phyloP scores from a whole-genome alignment of 352 stramenopile genomes.

The Phytopythium kandeliae region DNA sequence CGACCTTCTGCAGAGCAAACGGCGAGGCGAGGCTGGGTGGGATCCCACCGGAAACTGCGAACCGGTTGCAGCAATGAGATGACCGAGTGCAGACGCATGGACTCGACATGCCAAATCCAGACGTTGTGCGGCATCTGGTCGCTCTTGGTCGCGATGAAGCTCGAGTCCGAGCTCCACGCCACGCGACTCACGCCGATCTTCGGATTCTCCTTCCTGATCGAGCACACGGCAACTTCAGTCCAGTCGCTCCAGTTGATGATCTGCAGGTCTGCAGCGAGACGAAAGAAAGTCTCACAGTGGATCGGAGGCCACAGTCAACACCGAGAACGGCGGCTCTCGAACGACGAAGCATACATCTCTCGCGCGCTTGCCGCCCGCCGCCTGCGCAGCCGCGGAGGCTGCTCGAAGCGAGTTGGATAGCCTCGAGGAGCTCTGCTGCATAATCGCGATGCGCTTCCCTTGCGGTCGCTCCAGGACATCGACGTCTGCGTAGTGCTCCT shows the following conservation, averaged over 20 bases:
- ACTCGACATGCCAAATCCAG: slow-evolving; percentile 80
- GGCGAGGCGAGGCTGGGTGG: slow-evolving; percentile 34
- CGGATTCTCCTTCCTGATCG: slow-evolving; percentile 54
- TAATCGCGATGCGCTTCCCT: slow-evolving; percentile 48
- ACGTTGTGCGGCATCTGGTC: slow-evolving; percentile 83
- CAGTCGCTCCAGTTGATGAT: background rate
- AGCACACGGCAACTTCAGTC: background rate
- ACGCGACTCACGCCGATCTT: slow-evolving; percentile 66
- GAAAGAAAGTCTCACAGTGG: slow-evolving; percentile 39
- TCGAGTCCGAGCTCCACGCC: slow-evolving; percentile 61
- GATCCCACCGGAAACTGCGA: slow-evolving; percentile 62
- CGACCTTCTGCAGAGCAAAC: slow-evolving; percentile 56
- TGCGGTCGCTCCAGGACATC: slow-evolving; percentile 48
- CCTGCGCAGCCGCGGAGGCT: slow-evolving; percentile 48
- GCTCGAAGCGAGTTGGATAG: slow-evolving; percentile 57
- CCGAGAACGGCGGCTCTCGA: slow-evolving; percentile 63
- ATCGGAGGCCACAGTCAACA: slow-evolving; percentile 54
- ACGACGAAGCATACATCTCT: slow-evolving; percentile 68
- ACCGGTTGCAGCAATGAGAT: slow-evolving; percentile 62
- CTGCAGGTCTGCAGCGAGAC: too few species aligned
- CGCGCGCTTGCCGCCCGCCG: slow-evolving; percentile 37
- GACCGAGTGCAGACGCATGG: slow-evolving; percentile 56
- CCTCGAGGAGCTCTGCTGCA: slow-evolving; percentile 23
- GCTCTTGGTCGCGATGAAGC: slow-evolving; percentile 70
- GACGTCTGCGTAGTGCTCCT: slow-evolving; percentile 55